Conservation (phyloP, 805 yeast genomes). For the Jamesozyma rosinii region DNA sequence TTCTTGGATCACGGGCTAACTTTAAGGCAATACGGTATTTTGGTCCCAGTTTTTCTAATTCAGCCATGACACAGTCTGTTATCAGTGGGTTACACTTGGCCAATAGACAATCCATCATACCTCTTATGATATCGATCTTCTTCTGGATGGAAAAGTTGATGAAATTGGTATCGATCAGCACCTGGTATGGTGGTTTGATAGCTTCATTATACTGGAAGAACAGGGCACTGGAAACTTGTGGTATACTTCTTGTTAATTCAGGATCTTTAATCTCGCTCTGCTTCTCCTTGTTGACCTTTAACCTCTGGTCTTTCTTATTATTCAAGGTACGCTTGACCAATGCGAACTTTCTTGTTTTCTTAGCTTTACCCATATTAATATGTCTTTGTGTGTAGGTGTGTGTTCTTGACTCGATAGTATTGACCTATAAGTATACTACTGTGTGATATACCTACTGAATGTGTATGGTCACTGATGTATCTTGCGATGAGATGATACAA, state of each 20-base stretch:
- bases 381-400: neutral
- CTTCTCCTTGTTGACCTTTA: constrained; percentile 35
- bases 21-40: constrained; percentile 87
- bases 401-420: neutral
- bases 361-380: constrained; percentile 79
- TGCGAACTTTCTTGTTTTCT: constrained; percentile 95
- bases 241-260: constrained; percentile 65
- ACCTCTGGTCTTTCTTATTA: constrained; percentile 56
- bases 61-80: constrained; percentile 98
- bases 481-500: neutral
- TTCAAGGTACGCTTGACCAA: constrained; percentile 74
- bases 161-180: constrained; percentile 91
- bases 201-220: constrained; percentile 92
- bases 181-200: constrained; percentile 96
- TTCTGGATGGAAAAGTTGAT: constrained; percentile 94
- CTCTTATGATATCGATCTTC: constrained; percentile 87
- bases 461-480: too few species aligned
- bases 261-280: constrained; percentile 50
- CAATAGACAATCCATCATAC: constrained; percentile 90
- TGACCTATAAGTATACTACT: too few species aligned
- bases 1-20: constrained; percentile 88
- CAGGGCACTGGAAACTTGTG: constrained; percentile 91
- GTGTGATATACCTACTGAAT: neutral
- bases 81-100: constrained; percentile 94
- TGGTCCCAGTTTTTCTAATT: constrained; percentile 91